Base-by-base conservation (phyloP, 148 eudicot species). In the Vaccinium myrtillus region DNA sequence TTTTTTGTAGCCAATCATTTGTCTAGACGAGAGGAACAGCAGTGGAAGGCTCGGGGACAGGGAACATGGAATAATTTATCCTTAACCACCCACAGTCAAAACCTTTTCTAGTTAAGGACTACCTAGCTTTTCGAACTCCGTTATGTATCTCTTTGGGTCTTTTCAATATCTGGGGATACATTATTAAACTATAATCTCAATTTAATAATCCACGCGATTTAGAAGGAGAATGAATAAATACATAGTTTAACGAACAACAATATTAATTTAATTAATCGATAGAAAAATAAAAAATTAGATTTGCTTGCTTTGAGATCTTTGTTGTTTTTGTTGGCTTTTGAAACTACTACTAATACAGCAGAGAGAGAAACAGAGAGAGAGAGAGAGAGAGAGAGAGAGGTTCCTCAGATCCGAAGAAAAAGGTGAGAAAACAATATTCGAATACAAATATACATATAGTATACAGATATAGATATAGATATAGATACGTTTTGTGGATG, bases 361-460 rank as follows among this genome's bases (percentile, higher is more conserved):
- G 84, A 27, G 46, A 43, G 46, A 43, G 46, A 39, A 0, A 43
- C 6, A 43, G 46, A 43, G 46, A 43, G 46, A 32, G 36, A 43
- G 46, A 43, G 46, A 43, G 46, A 43, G 46, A 32, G 36, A 32
- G 46, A 43, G 46, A 43, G 12, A 51, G 12, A 81, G 84, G 85
- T 92, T 92, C 88, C 81, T 86, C 93, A 91, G 93, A 93, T 93
- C 95, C 95, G 90, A 90, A 91, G 92, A 89, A 91, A 90, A 87
- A 85, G 95, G 93, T 88, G 61, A 71, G 21, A 50, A n/a, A 58
- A 21, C 21, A 5, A 46, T 80, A 80, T 80, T 59, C 12, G 69
- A 21, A 39, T n/a, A 36, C 46, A 12, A 10, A 79, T 55, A 8
- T 55, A 21, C 46, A 53, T 82, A 53, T 70, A 43, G 18, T 5